These are phyloP conservation scores for Haplographium delicatum DNA, from an alignment of 495 filamentous ascomycete species.

Conservation along the genomic window DNA sequence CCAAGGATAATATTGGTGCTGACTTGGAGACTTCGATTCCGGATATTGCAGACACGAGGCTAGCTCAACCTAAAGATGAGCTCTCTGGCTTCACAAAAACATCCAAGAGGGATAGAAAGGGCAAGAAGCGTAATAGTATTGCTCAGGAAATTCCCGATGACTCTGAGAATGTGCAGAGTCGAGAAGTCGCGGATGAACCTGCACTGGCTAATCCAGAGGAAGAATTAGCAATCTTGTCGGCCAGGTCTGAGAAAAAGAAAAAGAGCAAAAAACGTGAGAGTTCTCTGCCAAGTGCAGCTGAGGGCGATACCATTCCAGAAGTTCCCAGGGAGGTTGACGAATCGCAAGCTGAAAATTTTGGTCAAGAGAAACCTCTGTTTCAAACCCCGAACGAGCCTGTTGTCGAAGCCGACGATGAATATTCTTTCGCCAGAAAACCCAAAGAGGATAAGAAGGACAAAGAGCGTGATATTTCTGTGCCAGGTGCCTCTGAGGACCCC, in stretches of 20 bases:
- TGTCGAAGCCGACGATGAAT: slow-evolving; percentile 32
- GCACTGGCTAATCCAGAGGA: slow-evolving; percentile 35
- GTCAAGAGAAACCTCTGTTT: neutral
- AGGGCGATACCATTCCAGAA: neutral
- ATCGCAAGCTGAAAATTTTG: neutral
- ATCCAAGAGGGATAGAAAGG: slow-evolving; percentile 23
- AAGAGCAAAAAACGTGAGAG: slow-evolving; percentile 28
- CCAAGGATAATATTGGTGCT: neutral
- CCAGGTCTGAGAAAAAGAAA: slow-evolving; percentile 42
- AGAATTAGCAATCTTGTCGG: slow-evolving; percentile 20
- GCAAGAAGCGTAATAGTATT: slow-evolving; percentile 22
- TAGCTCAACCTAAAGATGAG: slow-evolving; percentile 29
- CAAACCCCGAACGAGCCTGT: neutral
- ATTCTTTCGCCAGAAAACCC: slow-evolving; percentile 26
- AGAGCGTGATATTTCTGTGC: slow-evolving; percentile 11
- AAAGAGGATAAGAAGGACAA: slow-evolving; percentile 41
- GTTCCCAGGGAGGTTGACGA: no score
- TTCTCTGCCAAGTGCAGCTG: neutral
- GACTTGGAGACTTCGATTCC: neutral
- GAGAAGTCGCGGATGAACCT: slow-evolving; percentile 33
- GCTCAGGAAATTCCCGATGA: neutral
- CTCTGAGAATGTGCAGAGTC: no score
- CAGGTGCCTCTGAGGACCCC: neutral
- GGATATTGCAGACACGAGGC: neutral
- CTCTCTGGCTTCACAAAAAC: slow-evolving; percentile 14